Base-by-base conservation (phyloP, 2,329 filamentous ascomycete genomes). In the Eutypella sp. region DNA sequence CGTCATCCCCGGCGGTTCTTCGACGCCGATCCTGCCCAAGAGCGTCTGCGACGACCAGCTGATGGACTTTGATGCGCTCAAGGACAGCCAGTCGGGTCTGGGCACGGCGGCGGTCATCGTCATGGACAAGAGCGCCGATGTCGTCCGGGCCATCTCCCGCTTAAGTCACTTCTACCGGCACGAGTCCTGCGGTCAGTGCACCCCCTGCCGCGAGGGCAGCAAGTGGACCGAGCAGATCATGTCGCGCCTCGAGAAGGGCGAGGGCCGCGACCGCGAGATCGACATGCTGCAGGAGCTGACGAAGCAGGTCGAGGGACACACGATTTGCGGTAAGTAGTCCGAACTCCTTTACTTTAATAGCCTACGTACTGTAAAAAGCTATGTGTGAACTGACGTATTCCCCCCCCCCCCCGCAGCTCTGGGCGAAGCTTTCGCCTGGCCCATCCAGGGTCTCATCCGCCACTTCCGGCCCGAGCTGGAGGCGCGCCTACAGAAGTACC, bases 221-320 rank as follows among this genome's bases (percentile, higher is more conserved):
- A 96, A 95, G 76, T 99, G 93, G 93, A 96, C 92, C 10, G 87
- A 95, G 71, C 91, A 99, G 77, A 97, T 99, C 70, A 97, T 99
- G 93, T 77, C 87, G 70, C 86, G 93, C 47, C 95, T 99, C 60
- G 90, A 95, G 76, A 87, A 87, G 68, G 93, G 93, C 48, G 82
- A 89, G 69, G 93, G 88, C 49, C 84, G 88, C 52, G 83, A 85
- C 69, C 81, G 93, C 50, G 93, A 99, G 73, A 99, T 99, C 67
- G 93, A 99, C 68, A 99, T 99, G 93, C 81, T 99, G 57, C 93
- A 96, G 75, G 93, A 99, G 76, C 75, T 99, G 58, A 99, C 93
- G 53, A 99, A 99, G 80, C 93, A 99, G 74, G 93, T 99, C 51
- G 93, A 99, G 75, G 93, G 93, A 10, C 93, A 99, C 76, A 97